Evolutionary conservation across 2,329 filamentous ascomycete genomes (phyloP), one percentile per base, ranked within the genome.

Genomic region (Aspergillus phoenicis): DNA sequence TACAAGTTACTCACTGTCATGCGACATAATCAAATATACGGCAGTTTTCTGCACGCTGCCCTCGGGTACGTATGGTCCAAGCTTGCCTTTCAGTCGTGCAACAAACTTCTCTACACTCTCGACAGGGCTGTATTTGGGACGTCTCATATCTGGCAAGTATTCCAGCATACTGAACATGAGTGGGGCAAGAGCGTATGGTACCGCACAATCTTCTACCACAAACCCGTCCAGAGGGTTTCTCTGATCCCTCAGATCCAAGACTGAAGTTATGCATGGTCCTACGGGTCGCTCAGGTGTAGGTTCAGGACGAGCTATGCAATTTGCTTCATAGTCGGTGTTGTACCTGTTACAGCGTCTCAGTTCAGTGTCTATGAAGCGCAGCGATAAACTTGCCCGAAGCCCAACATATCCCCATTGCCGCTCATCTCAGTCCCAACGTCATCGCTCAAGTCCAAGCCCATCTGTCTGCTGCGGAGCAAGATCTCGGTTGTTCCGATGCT

Each of bases 11-110:
- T 51, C 26, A 51, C 82, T 86, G 65, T 89, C 87, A 66, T 89
- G 87, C 1, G 84, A 85, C 86, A 89, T 89, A 69, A 89, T 80
- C 4, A 90, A 78, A 69, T 89, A 90, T 0, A 87, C 81, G 60
- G 88, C 84, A 0, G 86, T 90, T 60, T 77, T 83, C 70, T 85
- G 82, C 20, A 88, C 75, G 17, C 85, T 85, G 0, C 87, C 85
- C 6, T 80, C 77, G 6, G 77, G 76, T 56, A 77, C 81, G 64
- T 88, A 88, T 0, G 87, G 85, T 0, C 87, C 87, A 10, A 33
- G n/a, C 26, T 56, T 56, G 24, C 22, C 43, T 22, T 28, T 56
- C 22, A 47, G 13, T 17, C 53, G 24, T 11, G 53, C 22, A 13
- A 30, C 41, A 20, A 30, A 17, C 41, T 48, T 56, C 8, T 7